Conservation (phyloP, 768 basidiomycete species). For the Tylopilus plumbeoviolaceoides region DNA sequence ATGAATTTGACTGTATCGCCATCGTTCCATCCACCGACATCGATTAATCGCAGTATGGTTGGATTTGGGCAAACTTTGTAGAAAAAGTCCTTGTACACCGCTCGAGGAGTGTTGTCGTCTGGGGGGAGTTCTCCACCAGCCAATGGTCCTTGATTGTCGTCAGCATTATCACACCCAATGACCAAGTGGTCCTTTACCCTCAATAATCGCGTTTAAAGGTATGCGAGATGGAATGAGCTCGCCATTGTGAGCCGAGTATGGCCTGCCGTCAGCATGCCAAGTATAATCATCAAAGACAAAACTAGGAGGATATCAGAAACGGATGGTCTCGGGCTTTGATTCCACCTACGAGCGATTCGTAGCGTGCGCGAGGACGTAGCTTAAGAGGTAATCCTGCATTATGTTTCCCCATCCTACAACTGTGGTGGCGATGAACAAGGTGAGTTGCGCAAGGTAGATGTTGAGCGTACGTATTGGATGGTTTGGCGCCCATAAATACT, state of each 20-base stretch:
- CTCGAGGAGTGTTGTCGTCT: slow-evolving; percentile 26
- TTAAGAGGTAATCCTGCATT: slow-evolving; percentile 37
- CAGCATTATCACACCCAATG: not conserved
- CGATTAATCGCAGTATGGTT: slow-evolving; percentile 28
- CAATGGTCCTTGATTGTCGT: slow-evolving; percentile 30
- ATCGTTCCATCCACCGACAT: slow-evolving; percentile 19
- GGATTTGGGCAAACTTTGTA: slow-evolving; percentile 35
- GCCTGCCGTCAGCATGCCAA: slow-evolving; percentile 32
- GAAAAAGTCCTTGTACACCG: slow-evolving; percentile 36
- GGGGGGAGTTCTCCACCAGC: slow-evolving; percentile 35
- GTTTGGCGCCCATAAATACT: slow-evolving; percentile 45
- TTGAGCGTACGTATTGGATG: slow-evolving; percentile 29
- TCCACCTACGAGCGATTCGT: slow-evolving; percentile 33
- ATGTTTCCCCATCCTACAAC: slow-evolving; percentile 37
- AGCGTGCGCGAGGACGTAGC: slow-evolving; percentile 31
- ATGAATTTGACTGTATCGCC: slow-evolving; percentile 27
- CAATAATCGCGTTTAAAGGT: slow-evolving; percentile 34
- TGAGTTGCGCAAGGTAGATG: not conserved
- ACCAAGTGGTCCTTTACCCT: slow-evolving; percentile 21
- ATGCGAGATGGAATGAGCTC: slow-evolving; percentile 35
- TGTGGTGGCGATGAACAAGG: slow-evolving; percentile 8
- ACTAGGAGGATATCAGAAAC: slow-evolving; percentile 15
- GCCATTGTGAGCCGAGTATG: slow-evolving; percentile 33
- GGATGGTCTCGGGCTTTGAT: not conserved
- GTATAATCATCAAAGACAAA: slow-evolving; percentile 42